Base-by-base conservation (phyloP, 495 filamentous ascomycete species). In the Hapsidospora chrysogenum region DNA sequence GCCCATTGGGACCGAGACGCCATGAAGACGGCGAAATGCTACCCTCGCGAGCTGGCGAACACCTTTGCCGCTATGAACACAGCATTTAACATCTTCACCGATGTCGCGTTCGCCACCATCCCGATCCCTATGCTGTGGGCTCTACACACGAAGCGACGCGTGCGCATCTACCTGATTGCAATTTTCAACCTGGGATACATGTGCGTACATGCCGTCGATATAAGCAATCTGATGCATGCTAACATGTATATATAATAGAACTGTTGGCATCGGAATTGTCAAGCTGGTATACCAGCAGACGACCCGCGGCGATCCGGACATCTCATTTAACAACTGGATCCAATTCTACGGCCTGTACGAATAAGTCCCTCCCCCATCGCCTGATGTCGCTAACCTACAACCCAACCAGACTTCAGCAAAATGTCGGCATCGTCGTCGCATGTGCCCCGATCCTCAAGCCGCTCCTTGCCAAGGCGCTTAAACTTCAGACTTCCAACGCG, bases 31-130 rank as follows among this genome's bases (percentile, higher is more conserved):
- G n/a, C n/a, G n/a, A n/a, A n/a, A n/a, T 35, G 33, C 33, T 35
- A 35, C 17, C 21, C 33, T 20, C 9, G n/a, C 13, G 16, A 27
- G 14, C 7, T 33, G 5, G 3, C 11, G 14, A 29, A 26, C 18
- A 21, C 21, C 18, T 52, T 51, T 34, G 53, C 35, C 29, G 43
- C 44, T 23, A 40, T 36, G 27, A 58, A 58, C 39, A 47, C 49
- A 56, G 55, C 44, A 13, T 46, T 63, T 32, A 64, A 61, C 34
- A 63, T 64, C 22, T 33, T 53, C n/a, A 66, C 63, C 16, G 63
- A 66, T 36, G 39, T 66, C 6, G 22, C 53, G 7, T 63, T 66
- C 34, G 60, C 63, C 0, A 50, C 52, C 2, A 29, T 64, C n/a
- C 57, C 59, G 2, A 52, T 64, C 10, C 58, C 60, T 4, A 43